These are phyloP conservation scores for Smittium culicis DNA, from an alignment of 371 early-diverging fungal species.

Conservation along the genomic window DNA sequence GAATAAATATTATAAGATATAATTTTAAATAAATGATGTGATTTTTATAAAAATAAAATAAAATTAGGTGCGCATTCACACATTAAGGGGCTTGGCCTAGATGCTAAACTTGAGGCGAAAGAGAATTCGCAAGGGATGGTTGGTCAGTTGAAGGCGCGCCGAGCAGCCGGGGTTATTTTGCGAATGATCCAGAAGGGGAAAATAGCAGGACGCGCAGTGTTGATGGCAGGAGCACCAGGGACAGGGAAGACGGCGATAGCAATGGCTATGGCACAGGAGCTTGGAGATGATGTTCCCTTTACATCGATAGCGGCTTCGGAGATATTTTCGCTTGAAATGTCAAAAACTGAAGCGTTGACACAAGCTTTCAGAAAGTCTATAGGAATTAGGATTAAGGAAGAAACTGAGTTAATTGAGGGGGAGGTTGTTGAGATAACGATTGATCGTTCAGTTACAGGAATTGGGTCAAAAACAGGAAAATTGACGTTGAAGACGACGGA, in stretches of 20 bases:
- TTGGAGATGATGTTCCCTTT: slow-evolving; percentile 90
- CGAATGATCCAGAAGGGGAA: slow-evolving; percentile 89
- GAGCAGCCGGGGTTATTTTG: slow-evolving; percentile 88
- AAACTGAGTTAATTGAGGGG: slow-evolving; percentile 95
- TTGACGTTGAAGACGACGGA: slow-evolving; percentile 98
- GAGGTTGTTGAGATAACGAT: slow-evolving; percentile 98
- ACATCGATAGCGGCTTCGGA: slow-evolving; percentile 94
- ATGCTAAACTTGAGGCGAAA: slow-evolving; percentile 80
- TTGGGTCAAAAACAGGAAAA: slow-evolving; percentile 86
- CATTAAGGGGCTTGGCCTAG: slow-evolving; percentile 75
- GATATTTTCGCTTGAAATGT: slow-evolving; percentile 95
- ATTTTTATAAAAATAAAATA: background rate
- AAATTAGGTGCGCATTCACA: slow-evolving; percentile 91
- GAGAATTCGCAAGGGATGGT: slow-evolving; percentile 88
- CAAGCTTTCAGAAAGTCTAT: slow-evolving; percentile 97
- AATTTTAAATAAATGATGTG: background rate
- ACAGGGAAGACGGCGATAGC: slow-evolving; percentile 94
- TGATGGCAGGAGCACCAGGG: slow-evolving; percentile 98
- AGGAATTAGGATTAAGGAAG: slow-evolving; percentile 96
- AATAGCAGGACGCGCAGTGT: slow-evolving; percentile 91
- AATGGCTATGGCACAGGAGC: slow-evolving; percentile 55
- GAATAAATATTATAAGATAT: background rate
- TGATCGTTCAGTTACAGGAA: slow-evolving; percentile 80
- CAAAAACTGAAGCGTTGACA: slow-evolving; percentile 94
- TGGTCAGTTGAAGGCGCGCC: slow-evolving; percentile 88